Evolutionary conservation across 169 alveolate species (phyloP), one percentile per base, ranked within the genome.

Genomic region (Plasmodium cynomolgi): DNA sequence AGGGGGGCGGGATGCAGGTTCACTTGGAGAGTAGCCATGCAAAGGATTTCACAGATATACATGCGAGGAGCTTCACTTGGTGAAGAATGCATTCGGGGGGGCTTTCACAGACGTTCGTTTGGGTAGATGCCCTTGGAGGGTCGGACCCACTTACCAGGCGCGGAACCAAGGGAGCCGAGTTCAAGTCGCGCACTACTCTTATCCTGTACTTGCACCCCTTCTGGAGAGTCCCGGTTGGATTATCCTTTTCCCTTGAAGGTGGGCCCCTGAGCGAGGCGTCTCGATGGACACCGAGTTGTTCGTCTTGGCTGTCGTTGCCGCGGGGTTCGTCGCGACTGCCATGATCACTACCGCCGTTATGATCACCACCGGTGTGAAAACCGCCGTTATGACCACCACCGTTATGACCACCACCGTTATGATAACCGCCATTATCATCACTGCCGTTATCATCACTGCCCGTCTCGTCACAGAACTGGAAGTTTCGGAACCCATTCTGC

Each of bases 141-240:
- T 1, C 11, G 20, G 15, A 77, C 26, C 23, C 13, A 15, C 37
- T 86, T 79, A 86, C 93, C 72, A 86, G 41, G 26, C 93, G 80
- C 23, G 88, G 86, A 13, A 79, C 54, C 72, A 86, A 23, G 13
- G 93, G 83, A n/a, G 93, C 93, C 26, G 37, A 34, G 17, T 75
- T 39, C 34, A 86, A 56, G 72, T 86, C 88, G 15, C 54, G 58
- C n/a, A 71, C 93, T 23, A 86, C 13, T 26, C 26, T 68, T 54
- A 86, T 58, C 41, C 72, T 85, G 41, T 56, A 77, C 47, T 44
- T 80, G 50, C 17, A 86, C 37, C 44, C 33, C 17, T 77, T 33
- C 41, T 86, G 39, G 31, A 8, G n/a, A 34, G 79, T 56, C n/a
- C 26, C 47, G 37, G 37, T 13, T 20, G 13, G 3, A 29, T 29